Percentiles rank a stretch among this genome's conserved stretches.
phyloP scores from a whole-genome alignment of 768 basidiomycete species.

The Leucosporidium scottii region DNA sequence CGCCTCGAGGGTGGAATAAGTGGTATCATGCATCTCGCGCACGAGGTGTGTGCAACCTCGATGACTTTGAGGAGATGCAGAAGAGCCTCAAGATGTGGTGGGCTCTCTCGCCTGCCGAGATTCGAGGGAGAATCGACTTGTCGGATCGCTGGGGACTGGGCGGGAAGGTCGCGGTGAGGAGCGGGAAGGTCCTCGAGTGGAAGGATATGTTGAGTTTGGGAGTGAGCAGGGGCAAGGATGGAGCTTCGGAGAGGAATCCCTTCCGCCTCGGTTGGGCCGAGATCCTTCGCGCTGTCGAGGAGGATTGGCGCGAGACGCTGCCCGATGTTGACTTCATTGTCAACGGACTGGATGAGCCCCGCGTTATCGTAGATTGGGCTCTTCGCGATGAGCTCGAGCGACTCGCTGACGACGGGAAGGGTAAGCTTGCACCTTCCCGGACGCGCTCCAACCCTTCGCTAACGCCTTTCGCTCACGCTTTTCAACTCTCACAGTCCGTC shows the following conservation, averaged over 20 bases:
- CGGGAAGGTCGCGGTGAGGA: background rate
- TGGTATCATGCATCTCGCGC: background rate
- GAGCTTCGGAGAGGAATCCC: background rate
- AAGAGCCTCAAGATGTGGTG: slow-evolving; percentile 4
- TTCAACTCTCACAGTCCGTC: no score
- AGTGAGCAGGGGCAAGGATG: background rate
- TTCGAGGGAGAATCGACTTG: background rate
- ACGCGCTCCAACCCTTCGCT: background rate
- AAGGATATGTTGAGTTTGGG: background rate
- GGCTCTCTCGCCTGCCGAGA: slow-evolving; percentile 2
- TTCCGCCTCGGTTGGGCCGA: background rate
- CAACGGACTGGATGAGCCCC: slow-evolving; percentile 18
- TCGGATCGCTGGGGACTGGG: background rate
- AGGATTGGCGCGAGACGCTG: background rate
- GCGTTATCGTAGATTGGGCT: slow-evolving; percentile 7
- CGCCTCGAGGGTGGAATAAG: slow-evolving; percentile 6
- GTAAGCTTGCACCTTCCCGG: background rate
- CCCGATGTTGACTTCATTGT: slow-evolving; percentile 16
- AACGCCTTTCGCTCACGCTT: no score
- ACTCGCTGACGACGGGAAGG: background rate
- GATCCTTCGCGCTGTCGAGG: background rate
- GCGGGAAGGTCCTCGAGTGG: background rate
- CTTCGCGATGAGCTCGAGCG: background rate
- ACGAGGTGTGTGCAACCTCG: background rate
- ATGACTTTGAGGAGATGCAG: slow-evolving; percentile 10